Evolutionary conservation across 2,329 filamentous ascomycete genomes (phyloP), one percentile per base, ranked within the genome.

Genomic region (Hypoxylon sp.): DNA sequence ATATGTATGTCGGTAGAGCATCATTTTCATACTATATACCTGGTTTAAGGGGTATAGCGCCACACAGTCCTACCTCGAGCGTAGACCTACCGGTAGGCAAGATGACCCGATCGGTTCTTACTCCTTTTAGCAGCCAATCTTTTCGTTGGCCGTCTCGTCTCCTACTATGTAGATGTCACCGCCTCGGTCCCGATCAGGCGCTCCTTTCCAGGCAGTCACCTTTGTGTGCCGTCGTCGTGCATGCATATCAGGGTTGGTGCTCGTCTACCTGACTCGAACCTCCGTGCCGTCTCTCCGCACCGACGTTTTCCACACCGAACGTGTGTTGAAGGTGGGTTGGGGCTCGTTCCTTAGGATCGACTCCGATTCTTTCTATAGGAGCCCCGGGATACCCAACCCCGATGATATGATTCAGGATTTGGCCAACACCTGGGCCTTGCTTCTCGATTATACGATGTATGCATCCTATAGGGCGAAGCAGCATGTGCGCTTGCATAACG

Each of bases 391-490:
- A 35, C 60, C 57, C 41, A 60, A 43, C 35, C 42, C n/a, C 35
- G 35, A 57, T 47, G 59, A 58, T 55, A 56, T 52, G 51, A 55
- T 51, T 17, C 21, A 20, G 45, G 27, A 40, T 37, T 41, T 15
- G n/a, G 13, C 15, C 33, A 49, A 54, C 33, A 48, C 52, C 38
- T 52, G 53, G 50, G 47, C 27, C n/a, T 54, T 26, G 40, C 53
- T 58, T 35, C 47, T 51, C 21, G 53, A 57, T 17, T 63, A 63
- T 63, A 63, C 60, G 60, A 58, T 40, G 50, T 20, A 48, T 37
- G 41, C 56, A 63, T 52, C 41, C 37, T 42, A 40, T 48, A 26
- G 57, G 52, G 60, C 41, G 52, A 56, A 53, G 45, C 56, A 21
- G 48, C 42, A 48, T 40, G 46, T 48, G 26, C 9, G 31, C 29